Percentiles rank a stretch among this genome's conserved stretches.
Conservation (phyloP, 2,329 filamentous ascomycete species). For the Xylariaceae sp. region DNA sequence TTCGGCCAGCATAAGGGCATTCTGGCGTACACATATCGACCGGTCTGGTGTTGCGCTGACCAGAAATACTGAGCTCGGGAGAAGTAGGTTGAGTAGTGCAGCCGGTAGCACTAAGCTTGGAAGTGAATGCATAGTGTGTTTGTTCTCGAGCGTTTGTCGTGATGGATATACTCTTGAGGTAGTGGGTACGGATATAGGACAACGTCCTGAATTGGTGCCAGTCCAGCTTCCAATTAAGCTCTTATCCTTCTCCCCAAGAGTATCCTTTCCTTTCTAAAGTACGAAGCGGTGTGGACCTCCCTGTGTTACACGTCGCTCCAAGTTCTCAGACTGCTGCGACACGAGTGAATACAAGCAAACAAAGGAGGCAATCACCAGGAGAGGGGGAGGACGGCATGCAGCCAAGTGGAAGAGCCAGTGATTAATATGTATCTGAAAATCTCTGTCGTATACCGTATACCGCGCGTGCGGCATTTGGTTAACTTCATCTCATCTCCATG, state of each 20-base stretch:
- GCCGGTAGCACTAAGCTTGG: conserved; percentile 29
- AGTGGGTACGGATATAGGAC: no score
- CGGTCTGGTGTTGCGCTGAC: conserved; percentile 36
- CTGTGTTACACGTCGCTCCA: not conserved
- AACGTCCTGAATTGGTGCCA: not conserved
- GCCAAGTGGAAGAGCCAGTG: not conserved
- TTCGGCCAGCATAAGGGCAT: conserved; percentile 48
- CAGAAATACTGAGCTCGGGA: conserved; percentile 40
- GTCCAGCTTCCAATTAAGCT: not conserved
- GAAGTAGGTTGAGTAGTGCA: conserved; percentile 46
- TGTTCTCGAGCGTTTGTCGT: not conserved
- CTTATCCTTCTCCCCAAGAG: not conserved
- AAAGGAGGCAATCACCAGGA: no score
- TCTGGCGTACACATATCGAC: conserved; percentile 49
- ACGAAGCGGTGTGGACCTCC: not conserved
- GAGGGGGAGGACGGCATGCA: not conserved
- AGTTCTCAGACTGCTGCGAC: not conserved
- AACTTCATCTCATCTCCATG: conserved; percentile 18
- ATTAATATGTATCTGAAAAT: conserved; percentile 1
- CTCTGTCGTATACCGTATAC: not conserved
- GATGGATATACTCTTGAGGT: no score
- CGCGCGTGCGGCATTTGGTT: not conserved
- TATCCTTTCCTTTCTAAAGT: not conserved
- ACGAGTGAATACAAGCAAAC: not conserved
- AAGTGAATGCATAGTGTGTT: conserved; percentile 25